phyloP scores from a whole-genome alignment of 768 basidiomycete species.

The Auricularia sp. region DNA sequence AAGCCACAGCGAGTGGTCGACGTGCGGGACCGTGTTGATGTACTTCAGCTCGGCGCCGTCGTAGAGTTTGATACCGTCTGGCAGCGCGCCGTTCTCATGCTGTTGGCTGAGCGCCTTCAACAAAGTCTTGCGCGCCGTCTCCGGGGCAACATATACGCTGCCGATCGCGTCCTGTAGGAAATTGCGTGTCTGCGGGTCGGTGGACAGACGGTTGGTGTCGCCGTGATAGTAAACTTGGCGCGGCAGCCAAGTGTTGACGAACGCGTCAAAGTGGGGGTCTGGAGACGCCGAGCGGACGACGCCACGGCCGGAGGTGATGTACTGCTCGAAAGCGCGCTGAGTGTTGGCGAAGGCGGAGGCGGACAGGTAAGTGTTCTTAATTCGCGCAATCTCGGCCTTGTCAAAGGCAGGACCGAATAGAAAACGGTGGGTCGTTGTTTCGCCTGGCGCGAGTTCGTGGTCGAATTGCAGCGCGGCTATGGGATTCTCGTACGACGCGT shows the following conservation, averaged over 20 bases:
- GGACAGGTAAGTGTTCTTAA: background rate
- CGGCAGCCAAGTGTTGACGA: background rate
- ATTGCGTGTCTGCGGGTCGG: background rate
- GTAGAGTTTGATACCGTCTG: background rate
- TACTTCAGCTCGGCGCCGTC: background rate
- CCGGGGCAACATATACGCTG: background rate
- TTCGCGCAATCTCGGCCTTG: background rate
- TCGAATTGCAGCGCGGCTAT: background rate
- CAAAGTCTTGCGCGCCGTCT: background rate
- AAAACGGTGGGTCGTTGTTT: background rate
- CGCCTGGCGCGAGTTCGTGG: background rate
- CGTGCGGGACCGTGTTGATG: constrained; percentile 1
- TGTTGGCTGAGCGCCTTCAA: constrained; percentile 1
- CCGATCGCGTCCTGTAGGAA: constrained; percentile 1
- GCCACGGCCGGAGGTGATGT: background rate
- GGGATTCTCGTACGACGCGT: constrained; percentile 1
- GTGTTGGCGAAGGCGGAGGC: background rate
- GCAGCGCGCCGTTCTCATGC: background rate
- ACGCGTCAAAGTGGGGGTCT: background rate
- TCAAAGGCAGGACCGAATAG: background rate
- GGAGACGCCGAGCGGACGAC: background rate
- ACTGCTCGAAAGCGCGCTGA: background rate
- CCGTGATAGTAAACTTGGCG: constrained; percentile 1
- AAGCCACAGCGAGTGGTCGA: constrained; percentile 1
- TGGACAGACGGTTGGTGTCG: constrained; percentile 1